A percentile compares a stretch with the other conserved stretches of the same genome.
phyloP scores from a whole-genome alignment of 164 flowering plant species.

The Hamamelis virginiana region DNA sequence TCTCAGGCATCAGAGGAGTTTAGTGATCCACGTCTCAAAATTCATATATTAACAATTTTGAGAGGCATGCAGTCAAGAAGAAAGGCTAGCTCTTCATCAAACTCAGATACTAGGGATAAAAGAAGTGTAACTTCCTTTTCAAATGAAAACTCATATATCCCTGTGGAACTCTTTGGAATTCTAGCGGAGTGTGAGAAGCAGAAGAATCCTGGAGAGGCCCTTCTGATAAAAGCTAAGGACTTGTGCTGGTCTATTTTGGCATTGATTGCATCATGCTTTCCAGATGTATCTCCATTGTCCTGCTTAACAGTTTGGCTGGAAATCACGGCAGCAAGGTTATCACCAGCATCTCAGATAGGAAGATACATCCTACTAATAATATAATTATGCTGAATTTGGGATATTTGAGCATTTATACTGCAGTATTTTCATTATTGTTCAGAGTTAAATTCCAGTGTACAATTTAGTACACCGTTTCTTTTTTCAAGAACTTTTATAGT shows the following conservation, averaged over 20 bases:
- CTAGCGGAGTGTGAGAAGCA: conserved; percentile 88
- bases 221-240: conserved; percentile 77
- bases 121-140: conserved; percentile 33
- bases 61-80: conserved; percentile 69
- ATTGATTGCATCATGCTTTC: conserved; percentile 89
- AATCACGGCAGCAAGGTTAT: conserved; percentile 94
- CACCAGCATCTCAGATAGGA: neutral
- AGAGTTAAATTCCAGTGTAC: neutral
- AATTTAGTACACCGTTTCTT: neutral
- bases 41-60: conserved; percentile 83
- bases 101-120: conserved; percentile 33
- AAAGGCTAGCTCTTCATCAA: conserved; percentile 42
- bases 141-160: conserved; percentile 37
- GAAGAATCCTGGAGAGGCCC: conserved; percentile 80
- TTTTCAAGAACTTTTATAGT: neutral
- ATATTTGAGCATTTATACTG: neutral
- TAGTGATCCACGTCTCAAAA: conserved; percentile 68
- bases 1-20: conserved; percentile 89
- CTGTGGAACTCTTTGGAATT: conserved; percentile 84
- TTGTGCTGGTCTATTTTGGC: conserved; percentile 94
- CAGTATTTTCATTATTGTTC: neutral
- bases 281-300: conserved; percentile 79
- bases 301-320: conserved; percentile 98
- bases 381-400: neutral
- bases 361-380: conserved; percentile 2